Conservation (phyloP, 352 stramenopile genomes). For the Phytophthora sp. region DNA sequence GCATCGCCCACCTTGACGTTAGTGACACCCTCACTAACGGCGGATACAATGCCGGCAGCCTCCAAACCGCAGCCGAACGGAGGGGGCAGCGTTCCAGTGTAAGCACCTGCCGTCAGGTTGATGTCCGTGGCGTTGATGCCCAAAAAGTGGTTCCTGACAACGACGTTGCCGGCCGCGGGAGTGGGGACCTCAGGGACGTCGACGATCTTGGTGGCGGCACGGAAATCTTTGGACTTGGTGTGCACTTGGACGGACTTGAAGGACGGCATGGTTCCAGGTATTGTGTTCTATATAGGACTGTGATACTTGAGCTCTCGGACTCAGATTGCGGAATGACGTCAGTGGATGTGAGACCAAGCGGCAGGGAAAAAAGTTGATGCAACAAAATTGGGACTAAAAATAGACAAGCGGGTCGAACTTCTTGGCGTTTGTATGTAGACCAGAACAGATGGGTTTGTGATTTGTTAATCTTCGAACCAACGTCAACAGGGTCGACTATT, state of each 20-base stretch:
- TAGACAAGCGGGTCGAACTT: slow-evolving; percentile 10
- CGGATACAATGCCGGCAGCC: slow-evolving; percentile 43
- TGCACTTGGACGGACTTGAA: slow-evolving; percentile 46
- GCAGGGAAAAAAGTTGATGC: slow-evolving; percentile 29
- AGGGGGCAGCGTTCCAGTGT: slow-evolving; percentile 33
- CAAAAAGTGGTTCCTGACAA: slow-evolving; percentile 43
- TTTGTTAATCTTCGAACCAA: too few species aligned
- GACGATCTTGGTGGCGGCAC: slow-evolving; percentile 28
- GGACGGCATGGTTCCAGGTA: slow-evolving; percentile 31
- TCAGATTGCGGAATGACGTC: slow-evolving; percentile 18
- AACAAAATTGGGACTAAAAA: slow-evolving; percentile 18
- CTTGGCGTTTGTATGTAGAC: slow-evolving; percentile 7
- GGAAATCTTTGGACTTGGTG: slow-evolving; percentile 52
- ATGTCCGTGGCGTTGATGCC: slow-evolving; percentile 63
- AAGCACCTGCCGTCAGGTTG: slow-evolving; percentile 50
- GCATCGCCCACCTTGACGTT: slow-evolving; percentile 50
- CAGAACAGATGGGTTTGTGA: slow-evolving; percentile 11
- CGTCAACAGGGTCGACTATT: too few species aligned
- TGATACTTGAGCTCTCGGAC: slow-evolving; percentile 17
- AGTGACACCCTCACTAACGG: slow-evolving; percentile 43
- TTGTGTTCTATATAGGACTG: too few species aligned
- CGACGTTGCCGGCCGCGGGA: slow-evolving; percentile 19
- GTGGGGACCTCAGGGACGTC: slow-evolving; percentile 33
- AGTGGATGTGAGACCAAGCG: not conserved
- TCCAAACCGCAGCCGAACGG: slow-evolving; percentile 62